Conservation (phyloP, 768 basidiomycete genomes). For the Lactarius sp. region DNA sequence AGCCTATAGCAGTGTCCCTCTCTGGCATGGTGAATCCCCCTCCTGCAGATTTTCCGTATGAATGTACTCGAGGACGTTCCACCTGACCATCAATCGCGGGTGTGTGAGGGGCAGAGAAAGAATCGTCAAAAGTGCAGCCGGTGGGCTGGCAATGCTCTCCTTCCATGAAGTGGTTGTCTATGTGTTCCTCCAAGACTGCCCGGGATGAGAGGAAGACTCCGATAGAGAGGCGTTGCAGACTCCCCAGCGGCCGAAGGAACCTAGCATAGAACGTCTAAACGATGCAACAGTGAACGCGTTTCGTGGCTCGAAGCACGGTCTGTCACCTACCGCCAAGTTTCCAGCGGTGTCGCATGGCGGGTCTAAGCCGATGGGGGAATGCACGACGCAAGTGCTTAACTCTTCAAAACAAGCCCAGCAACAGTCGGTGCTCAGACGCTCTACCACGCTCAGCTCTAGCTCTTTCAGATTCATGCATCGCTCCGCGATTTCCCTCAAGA, state of each 20-base stretch:
- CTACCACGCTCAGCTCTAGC: conserved; percentile 55
- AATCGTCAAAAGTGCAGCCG: conserved; percentile 10
- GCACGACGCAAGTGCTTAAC: conserved; percentile 45
- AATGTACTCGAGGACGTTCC: conserved; percentile 4
- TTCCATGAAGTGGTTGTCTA: conserved; percentile 34
- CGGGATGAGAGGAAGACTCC: conserved; percentile 61
- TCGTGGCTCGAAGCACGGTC: not conserved
- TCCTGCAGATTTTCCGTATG: conserved; percentile 20
- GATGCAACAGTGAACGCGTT: not conserved
- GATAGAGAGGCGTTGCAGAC: conserved; percentile 48
- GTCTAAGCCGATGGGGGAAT: conserved; percentile 53
- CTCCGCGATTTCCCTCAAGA: conserved; percentile 45
- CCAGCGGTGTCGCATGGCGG: conserved; percentile 41
- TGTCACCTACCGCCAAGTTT: conserved; percentile 48
- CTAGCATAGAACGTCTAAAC: conserved; percentile 41
- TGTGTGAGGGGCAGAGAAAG: conserved; percentile 22
- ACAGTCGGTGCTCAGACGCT: conserved; percentile 51
- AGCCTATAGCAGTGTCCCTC: not conserved
- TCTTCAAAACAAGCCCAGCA: conserved; percentile 67
- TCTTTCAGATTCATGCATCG: conserved; percentile 43
- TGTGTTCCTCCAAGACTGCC: conserved; percentile 44
- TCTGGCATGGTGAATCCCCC: not conserved
- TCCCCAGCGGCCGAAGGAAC: conserved; percentile 43
- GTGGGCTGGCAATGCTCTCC: conserved; percentile 1
- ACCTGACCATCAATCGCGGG: conserved; percentile 7